phyloP scores from a whole-genome alignment of 2,329 filamentous ascomycete genomes.

The Keithomyces neogunnii region DNA sequence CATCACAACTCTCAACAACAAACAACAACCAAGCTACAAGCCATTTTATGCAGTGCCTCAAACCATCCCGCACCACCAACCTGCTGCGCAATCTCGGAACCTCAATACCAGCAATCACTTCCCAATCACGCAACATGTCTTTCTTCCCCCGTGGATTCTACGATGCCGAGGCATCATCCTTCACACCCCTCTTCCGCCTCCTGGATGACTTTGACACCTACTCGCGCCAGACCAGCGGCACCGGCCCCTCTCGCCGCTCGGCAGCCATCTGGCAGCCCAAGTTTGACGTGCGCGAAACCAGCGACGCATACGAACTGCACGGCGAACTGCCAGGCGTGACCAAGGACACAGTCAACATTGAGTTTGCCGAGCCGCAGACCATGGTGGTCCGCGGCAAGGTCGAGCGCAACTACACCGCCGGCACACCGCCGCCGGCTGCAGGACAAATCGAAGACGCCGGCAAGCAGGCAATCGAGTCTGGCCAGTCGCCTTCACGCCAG shows the following conservation, averaged over 20 bases:
- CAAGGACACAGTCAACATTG: constrained; percentile 63
- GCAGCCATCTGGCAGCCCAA: constrained; percentile 53
- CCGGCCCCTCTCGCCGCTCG: constrained; percentile 6
- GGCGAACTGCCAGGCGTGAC: constrained; percentile 67
- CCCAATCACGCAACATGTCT: constrained; percentile 41
- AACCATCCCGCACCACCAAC: constrained; percentile 14
- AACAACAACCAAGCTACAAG: background rate
- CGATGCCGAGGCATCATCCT: constrained; percentile 36
- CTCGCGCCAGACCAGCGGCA: constrained; percentile 21
- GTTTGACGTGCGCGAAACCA: constrained; percentile 64
- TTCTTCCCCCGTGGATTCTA: constrained; percentile 49
- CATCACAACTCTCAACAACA: background rate
- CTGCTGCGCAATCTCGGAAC: constrained; percentile 15
- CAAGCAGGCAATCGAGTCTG: constrained; percentile 28
- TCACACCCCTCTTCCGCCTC: constrained; percentile 48
- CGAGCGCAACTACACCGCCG: constrained; percentile 47
- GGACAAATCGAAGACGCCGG: constrained; percentile 32
- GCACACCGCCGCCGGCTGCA: constrained; percentile 29
- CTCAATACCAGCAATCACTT: constrained; percentile 14
- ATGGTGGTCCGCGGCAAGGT: constrained; percentile 58
- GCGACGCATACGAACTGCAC: constrained; percentile 59
- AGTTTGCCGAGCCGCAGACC: constrained; percentile 65
- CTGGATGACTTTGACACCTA: constrained; percentile 51
- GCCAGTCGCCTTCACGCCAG: constrained; percentile 30
- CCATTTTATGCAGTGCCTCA: constrained; percentile 14